phyloP scores from a whole-genome alignment of 768 basidiomycete species.

The Tulasnella sp. region DNA sequence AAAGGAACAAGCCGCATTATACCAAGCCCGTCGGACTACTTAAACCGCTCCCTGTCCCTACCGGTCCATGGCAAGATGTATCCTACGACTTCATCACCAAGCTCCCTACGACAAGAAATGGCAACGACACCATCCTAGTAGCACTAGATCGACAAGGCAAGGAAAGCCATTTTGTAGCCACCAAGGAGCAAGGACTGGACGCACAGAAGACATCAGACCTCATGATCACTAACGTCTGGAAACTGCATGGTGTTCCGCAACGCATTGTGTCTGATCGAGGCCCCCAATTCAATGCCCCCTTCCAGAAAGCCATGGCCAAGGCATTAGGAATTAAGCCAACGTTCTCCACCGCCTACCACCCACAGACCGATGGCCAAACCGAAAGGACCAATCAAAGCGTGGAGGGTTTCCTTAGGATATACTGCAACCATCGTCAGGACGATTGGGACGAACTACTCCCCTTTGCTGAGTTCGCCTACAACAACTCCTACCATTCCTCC shows the following conservation, averaged over 20 bases:
- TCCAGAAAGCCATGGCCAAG: too few relatives aligned
- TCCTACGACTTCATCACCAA: constrained; percentile 33
- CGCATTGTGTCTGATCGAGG: constrained; percentile 12
- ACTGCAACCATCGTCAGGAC: too few relatives aligned
- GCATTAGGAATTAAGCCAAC: too few relatives aligned
- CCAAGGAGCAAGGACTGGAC: not conserved
- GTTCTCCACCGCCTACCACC: too few relatives aligned
- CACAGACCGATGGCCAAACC: too few relatives aligned
- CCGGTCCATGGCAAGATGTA: constrained; percentile 33
- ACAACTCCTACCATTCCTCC: too few relatives aligned
- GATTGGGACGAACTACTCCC: too few relatives aligned
- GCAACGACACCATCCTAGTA: constrained; percentile 13
- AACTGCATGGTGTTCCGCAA: not conserved
- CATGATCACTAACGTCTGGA: constrained; percentile 16
- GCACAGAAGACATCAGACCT: not conserved
- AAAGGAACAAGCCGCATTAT: constrained; percentile 26
- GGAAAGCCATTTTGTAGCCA: constrained; percentile 12
- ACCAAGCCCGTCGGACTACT: constrained; percentile 31
- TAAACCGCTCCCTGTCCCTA: constrained; percentile 31
- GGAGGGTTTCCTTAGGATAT: too few relatives aligned
- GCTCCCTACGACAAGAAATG: not conserved
- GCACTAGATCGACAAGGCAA: constrained; percentile 22
- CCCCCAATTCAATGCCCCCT: constrained; percentile 17
- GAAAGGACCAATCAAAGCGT: too few relatives aligned
- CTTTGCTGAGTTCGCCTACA: too few relatives aligned